A percentile compares a stretch with the other conserved stretches of the same genome.
phyloP scores from a whole-genome alignment of 768 basidiomycete species.

The Phlebiopsis gigantea region DNA sequence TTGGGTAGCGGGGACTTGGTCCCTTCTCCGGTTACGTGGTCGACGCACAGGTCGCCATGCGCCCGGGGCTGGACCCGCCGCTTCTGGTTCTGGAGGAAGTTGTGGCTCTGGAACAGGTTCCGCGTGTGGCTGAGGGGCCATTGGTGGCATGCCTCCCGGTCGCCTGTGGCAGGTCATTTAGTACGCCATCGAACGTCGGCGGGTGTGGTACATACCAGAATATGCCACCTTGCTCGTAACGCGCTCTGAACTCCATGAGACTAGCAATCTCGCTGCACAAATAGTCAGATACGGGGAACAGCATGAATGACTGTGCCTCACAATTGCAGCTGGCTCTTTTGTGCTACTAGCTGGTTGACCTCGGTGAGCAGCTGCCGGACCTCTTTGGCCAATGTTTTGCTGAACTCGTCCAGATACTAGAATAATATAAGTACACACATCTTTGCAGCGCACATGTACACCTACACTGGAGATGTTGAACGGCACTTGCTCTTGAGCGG shows the following conservation, averaged over 20 bases:
- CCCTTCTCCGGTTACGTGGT: constrained; percentile 8
- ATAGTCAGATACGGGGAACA: background rate
- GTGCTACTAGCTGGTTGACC: constrained; percentile 78
- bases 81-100: constrained; percentile 32
- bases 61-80: constrained; percentile 39
- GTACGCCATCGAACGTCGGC: constrained; percentile 29
- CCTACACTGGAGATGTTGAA: constrained; percentile 82
- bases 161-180: background rate
- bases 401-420: constrained; percentile 85
- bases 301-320: constrained; percentile 34
- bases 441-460: constrained; percentile 4
- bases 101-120: constrained; percentile 38
- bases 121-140: constrained; percentile 28
- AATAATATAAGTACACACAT: constrained; percentile 1
- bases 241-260: constrained; percentile 62
- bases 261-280: constrained; percentile 57
- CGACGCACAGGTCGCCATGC: constrained; percentile 48
- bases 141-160: constrained; percentile 8
- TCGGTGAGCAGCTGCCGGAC: constrained; percentile 80
- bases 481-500: constrained; percentile 70
- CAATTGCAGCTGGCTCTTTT: constrained; percentile 74
- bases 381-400: constrained; percentile 76
- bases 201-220: constrained; percentile 61
- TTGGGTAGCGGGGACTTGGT: constrained; percentile 18
- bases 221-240: constrained; percentile 81